Percentiles rank a stretch among this genome's conserved stretches.
Evolutionary conservation across 2,329 filamentous ascomycete genomes (phyloP).

Genomic region (Endoconidiophora laricicola): DNA sequence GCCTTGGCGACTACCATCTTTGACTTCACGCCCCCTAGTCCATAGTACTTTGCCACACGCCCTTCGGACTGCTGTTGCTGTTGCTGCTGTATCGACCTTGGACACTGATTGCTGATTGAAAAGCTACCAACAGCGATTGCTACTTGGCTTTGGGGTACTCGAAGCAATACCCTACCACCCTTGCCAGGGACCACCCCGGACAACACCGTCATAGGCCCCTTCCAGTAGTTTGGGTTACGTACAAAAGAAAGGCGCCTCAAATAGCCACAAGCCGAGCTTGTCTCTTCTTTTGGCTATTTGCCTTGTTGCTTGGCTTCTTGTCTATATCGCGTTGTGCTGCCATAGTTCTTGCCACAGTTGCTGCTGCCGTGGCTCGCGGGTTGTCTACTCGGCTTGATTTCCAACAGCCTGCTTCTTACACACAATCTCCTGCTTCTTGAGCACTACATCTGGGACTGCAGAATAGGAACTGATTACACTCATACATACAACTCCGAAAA

Average conservation of each 20-base stretch:
- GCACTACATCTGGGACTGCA: too few species aligned
- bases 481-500: not conserved
- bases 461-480: too few species aligned
- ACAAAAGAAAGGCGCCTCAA: not conserved
- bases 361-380: too few species aligned
- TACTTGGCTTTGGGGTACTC: not conserved
- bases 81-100: too few species aligned
- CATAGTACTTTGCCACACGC: not conserved
- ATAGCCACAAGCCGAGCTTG: not conserved
- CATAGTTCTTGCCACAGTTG: too few species aligned
- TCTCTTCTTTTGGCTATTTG: not conserved
- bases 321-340: too few species aligned
- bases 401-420: too few species aligned
- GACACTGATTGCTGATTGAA: too few species aligned
- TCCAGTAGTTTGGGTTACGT: constrained; percentile 5
- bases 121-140: not conserved
- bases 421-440: too few species aligned
- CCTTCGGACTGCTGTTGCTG: not conserved
- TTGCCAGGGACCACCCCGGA: constrained; percentile 5
- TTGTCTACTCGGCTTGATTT: too few species aligned
- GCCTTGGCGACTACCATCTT: too few species aligned
- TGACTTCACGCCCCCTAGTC: not conserved
- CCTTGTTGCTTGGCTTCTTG: too few species aligned
- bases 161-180: not conserved
- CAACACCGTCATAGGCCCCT: constrained; percentile 5